A percentile compares a stretch with the other conserved stretches of the same genome.
Conservation (phyloP, 1,284 basidiomycete species). For the Sphaerobolus stellatus region DNA sequence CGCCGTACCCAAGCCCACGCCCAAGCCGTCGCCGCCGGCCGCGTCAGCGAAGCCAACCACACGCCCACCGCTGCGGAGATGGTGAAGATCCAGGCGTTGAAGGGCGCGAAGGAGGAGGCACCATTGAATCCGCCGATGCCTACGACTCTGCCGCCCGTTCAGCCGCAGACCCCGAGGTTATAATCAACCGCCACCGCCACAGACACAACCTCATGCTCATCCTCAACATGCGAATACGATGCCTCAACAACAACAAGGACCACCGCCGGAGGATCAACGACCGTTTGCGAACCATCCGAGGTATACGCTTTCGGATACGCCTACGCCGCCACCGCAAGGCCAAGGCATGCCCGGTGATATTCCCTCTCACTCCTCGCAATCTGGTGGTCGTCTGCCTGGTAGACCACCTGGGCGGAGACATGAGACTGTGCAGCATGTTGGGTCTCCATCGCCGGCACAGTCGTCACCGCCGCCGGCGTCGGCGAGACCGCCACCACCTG, state of each 20-base stretch:
- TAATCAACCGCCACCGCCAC: constrained; percentile 4
- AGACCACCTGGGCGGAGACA: constrained; percentile 4
- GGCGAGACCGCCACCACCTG: constrained; percentile 7
- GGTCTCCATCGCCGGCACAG: no score
- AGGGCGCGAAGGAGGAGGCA: constrained; percentile 10
- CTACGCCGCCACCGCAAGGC: no score
- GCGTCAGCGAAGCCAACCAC: constrained; percentile 21
- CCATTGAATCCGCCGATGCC: no score
- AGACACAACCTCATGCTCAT: constrained; percentile 5
- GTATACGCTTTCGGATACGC: not conserved
- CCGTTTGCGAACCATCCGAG: no score
- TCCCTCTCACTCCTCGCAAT: not conserved
- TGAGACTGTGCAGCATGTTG: no score
- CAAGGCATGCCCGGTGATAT: not conserved
- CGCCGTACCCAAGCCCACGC: constrained; percentile 80
- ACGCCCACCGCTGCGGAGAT: constrained; percentile 3
- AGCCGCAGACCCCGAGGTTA: no score
- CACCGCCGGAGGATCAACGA: not conserved
- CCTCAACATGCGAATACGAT: constrained; percentile 4
- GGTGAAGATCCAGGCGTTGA: not conserved
- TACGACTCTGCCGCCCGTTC: no score
- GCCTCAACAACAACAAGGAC: not conserved
- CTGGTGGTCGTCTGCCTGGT: constrained; percentile 20
- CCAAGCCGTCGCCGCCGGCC: constrained; percentile 52
- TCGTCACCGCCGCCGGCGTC: not conserved